Evolutionary conservation across 2,329 filamentous ascomycete species (phyloP).

Genomic region (Arachnopeziza araneosa): DNA sequence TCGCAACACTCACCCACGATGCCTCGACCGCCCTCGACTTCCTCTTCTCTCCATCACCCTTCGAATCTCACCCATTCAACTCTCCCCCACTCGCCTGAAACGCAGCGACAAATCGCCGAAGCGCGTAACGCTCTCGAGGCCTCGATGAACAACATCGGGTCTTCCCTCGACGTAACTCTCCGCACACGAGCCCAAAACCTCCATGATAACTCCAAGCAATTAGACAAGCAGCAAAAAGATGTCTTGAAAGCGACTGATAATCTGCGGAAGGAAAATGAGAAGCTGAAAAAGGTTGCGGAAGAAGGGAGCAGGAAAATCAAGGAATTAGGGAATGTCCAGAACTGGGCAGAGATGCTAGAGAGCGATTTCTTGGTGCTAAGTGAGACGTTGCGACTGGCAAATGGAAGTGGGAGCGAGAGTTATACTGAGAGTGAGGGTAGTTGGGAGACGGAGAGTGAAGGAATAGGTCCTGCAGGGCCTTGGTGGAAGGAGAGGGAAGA

Average conservation of each 20-base stretch:
- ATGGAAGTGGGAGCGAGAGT: slow-evolving; percentile 36
- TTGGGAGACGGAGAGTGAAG: slow-evolving; percentile 10
- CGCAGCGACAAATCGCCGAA: slow-evolving; percentile 40
- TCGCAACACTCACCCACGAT: slow-evolving; percentile 6
- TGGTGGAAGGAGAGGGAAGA: slow-evolving; percentile 6
- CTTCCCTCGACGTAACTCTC: slow-evolving; percentile 64
- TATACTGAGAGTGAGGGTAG: slow-evolving; percentile 11
- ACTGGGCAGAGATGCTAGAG: slow-evolving; percentile 81
- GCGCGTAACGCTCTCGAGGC: slow-evolving; percentile 55
- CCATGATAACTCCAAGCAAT: slow-evolving; percentile 61
- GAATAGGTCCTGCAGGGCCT: slow-evolving; percentile 4
- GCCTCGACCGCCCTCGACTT: not conserved
- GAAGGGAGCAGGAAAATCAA: slow-evolving; percentile 61
- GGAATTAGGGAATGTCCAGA: slow-evolving; percentile 77
- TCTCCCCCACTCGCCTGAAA: slow-evolving; percentile 21
- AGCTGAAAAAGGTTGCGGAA: slow-evolving; percentile 57
- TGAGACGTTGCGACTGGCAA: slow-evolving; percentile 56
- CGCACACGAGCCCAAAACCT: slow-evolving; percentile 62
- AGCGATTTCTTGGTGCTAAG: slow-evolving; percentile 58
- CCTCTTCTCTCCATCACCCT: slow-evolving; percentile 6
- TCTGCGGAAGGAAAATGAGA: slow-evolving; percentile 58
- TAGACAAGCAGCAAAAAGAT: slow-evolving; percentile 63
- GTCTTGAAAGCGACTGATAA: slow-evolving; percentile 54
- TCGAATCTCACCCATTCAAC: slow-evolving; percentile 7
- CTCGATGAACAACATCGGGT: slow-evolving; percentile 49